Evolutionary conservation across 306 rosid species (phyloP).

Genomic region (Begonia fuchsioides): DNA sequence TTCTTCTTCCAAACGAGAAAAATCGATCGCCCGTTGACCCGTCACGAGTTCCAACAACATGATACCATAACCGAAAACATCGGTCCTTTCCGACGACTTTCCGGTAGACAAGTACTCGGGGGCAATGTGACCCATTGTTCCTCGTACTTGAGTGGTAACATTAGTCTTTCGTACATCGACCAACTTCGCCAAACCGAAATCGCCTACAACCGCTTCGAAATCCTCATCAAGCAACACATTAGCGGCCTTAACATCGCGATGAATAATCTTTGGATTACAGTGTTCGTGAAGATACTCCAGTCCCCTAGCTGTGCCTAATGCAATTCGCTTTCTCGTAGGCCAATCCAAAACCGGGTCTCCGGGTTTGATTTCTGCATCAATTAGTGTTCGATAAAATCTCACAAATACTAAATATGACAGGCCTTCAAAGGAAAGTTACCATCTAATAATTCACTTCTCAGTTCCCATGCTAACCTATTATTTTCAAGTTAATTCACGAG

Average conservation of each 20-base stretch:
- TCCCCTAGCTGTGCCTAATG: conserved; percentile 96
- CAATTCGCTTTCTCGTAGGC: conserved; percentile 83
- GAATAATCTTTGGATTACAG: conserved; percentile 98
- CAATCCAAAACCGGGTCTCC: conserved; percentile 70
- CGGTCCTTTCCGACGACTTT: conserved; percentile 95
- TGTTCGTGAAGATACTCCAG: conserved; percentile 93
- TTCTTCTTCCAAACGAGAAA: conserved; percentile 95
- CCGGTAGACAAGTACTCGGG: conserved; percentile 98
- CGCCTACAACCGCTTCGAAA: conserved; percentile 98
- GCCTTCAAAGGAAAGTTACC: too few relatives aligned
- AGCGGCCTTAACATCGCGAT: conserved; percentile 98
- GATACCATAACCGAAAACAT: conserved; percentile 95
- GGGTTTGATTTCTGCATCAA: conserved; percentile 66
- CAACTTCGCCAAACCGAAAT: conserved; percentile 95
- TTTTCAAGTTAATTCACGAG: too few relatives aligned
- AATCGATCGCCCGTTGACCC: conserved; percentile 93
- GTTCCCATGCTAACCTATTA: too few relatives aligned
- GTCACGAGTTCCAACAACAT: conserved; percentile 96
- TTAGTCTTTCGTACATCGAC: conserved; percentile 89
- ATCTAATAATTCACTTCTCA: too few relatives aligned
- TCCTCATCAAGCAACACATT: conserved; percentile 91
- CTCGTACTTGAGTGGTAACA: conserved; percentile 97
- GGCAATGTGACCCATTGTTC: conserved; percentile 99
- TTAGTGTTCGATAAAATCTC: neutral
- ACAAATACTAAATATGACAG: too few relatives aligned